A percentile compares a stretch with the other conserved stretches of the same genome.
phyloP scores from a whole-genome alignment of 2,329 filamentous ascomycete genomes.

The Colletotrichum liaoningense region DNA sequence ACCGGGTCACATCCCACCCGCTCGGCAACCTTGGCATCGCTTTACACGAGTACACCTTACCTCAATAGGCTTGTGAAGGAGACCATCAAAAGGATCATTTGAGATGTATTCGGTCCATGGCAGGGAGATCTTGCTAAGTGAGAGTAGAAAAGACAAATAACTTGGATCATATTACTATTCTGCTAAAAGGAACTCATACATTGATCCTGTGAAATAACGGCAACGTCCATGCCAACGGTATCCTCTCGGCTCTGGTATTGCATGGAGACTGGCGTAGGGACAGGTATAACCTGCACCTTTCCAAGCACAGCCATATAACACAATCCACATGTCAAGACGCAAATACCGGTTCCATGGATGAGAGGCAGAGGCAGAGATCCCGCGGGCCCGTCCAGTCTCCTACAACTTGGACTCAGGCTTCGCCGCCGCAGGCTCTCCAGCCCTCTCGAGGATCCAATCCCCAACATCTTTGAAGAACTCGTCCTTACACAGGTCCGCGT shows the following conservation, averaged over 20 bases:
- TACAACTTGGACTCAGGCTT: slow-evolving; percentile 52
- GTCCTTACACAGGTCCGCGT: slow-evolving; percentile 67
- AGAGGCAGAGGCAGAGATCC: background rate
- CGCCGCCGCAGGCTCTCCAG: slow-evolving; percentile 36
- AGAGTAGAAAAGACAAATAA: too few relatives aligned
- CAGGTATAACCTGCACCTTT: background rate
- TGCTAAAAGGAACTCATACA: background rate
- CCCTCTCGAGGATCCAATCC: slow-evolving; percentile 71
- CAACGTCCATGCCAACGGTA: background rate
- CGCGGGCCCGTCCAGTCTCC: background rate
- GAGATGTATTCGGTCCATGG: too few relatives aligned
- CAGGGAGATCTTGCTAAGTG: too few relatives aligned
- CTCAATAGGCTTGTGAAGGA: too few relatives aligned
- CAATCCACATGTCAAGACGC: background rate
- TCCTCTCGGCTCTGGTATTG: background rate
- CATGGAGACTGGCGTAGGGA: background rate
- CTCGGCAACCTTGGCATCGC: background rate
- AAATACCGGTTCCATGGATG: background rate
- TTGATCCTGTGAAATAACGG: background rate
- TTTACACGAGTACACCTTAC: background rate
- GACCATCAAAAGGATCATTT: too few relatives aligned
- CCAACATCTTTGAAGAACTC: slow-evolving; percentile 69
- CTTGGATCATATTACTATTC: too few relatives aligned
- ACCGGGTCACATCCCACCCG: background rate
- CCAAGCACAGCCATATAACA: background rate